phyloP scores from a whole-genome alignment of 208 protist species.

The Balamuthia mandrillaris region DNA sequence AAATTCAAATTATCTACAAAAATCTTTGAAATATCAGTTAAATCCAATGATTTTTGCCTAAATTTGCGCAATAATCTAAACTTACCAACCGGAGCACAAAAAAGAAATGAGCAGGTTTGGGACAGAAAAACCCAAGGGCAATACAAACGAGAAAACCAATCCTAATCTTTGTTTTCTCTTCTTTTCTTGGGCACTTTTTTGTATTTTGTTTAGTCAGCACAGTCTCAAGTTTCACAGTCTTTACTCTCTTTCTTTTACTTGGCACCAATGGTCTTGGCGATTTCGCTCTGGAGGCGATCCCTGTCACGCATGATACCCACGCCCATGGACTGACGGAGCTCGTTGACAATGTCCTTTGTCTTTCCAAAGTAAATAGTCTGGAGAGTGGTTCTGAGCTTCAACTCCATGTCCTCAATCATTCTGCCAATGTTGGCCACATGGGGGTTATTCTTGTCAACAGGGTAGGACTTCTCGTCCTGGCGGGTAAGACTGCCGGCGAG shows the following conservation, averaged over 20 bases:
- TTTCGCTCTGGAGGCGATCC: constrained; percentile 28
- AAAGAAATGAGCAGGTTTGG: not conserved
- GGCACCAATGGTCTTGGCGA: constrained; percentile 21
- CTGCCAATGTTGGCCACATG: constrained; percentile 76
- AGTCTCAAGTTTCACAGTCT: not conserved
- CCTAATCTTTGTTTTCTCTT: not conserved
- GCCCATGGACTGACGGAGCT: constrained; percentile 45
- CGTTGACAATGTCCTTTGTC: constrained; percentile 76
- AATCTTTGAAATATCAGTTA: not conserved
- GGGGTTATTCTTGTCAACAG: constrained; percentile 52
- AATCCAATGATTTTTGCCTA: not conserved
- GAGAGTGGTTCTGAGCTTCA: constrained; percentile 67
- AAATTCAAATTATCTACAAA: not conserved
- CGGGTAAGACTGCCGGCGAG: constrained; percentile 72
- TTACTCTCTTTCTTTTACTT: constrained; percentile 13
- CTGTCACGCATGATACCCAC: constrained; percentile 18
- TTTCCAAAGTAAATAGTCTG: constrained; percentile 80
- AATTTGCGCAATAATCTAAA: not conserved
- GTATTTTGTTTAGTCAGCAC: not conserved
- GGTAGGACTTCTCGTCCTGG: constrained; percentile 58
- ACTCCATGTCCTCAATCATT: constrained; percentile 81
- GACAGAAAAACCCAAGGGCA: not conserved
- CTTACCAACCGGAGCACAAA: not conserved
- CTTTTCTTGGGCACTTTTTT: not conserved
- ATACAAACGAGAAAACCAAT: not conserved